phyloP scores from a whole-genome alignment of 495 filamentous ascomycete species.

The Aspergillus hancockii region DNA sequence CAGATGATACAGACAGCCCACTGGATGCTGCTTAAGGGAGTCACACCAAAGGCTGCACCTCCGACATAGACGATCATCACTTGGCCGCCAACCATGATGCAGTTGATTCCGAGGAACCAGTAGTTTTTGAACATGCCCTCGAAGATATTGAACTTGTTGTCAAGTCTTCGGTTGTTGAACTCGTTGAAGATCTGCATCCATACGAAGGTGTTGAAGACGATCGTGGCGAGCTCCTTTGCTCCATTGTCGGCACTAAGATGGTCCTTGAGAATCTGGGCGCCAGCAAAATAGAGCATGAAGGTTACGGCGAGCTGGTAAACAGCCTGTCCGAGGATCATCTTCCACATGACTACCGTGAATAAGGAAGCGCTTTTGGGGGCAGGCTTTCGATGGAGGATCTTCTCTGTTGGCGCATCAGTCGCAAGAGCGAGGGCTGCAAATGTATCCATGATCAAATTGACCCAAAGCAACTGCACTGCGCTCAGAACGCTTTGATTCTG shows the following conservation, averaged over 20 bases:
- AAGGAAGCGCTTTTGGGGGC: conserved; percentile 74
- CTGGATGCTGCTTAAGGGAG: conserved; percentile 62
- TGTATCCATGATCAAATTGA: conserved; percentile 94
- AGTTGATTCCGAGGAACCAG: conserved; percentile 82
- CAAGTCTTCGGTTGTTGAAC: conserved; percentile 88
- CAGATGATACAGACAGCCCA: conserved; percentile 78
- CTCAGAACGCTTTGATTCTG: conserved; percentile 72
- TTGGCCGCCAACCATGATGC: conserved; percentile 76
- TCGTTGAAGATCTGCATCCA: conserved; percentile 98
- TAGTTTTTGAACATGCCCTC: conserved; percentile 75
- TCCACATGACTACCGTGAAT: conserved; percentile 89
- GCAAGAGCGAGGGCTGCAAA: conserved; percentile 85
- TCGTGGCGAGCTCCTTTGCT: conserved; percentile 58
- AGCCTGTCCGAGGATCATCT: conserved; percentile 89
- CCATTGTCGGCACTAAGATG: conserved; percentile 41
- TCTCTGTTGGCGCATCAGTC: conserved; percentile 78
- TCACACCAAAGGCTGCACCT: conserved; percentile 70
- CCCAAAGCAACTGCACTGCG: conserved; percentile 87
- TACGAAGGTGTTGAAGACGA: conserved; percentile 93
- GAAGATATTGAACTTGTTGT: conserved; percentile 89
- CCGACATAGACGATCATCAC: conserved; percentile 81
- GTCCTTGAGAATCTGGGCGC: conserved; percentile 56
- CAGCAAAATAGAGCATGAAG: conserved; percentile 76
- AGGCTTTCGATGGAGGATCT: conserved; percentile 81
- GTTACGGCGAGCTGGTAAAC: conserved; percentile 79